A percentile compares a stretch with the other conserved stretches of the same genome.
These are phyloP conservation scores for Lotmaria passim DNA, from an alignment of 208 protist species.

Conservation along the genomic window DNA sequence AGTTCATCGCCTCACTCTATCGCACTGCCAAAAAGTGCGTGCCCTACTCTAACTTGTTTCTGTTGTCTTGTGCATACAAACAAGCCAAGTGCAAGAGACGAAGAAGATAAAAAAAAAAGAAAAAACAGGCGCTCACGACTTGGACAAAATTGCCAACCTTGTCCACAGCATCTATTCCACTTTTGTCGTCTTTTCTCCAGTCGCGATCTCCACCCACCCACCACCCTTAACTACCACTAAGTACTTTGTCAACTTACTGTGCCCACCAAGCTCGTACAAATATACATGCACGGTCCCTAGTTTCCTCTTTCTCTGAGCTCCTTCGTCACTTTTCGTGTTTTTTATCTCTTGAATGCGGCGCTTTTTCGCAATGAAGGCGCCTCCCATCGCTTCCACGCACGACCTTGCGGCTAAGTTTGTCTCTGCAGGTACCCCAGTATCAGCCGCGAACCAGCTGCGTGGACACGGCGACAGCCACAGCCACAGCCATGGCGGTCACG, in stretches of 20 bases:
- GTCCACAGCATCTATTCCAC: too few species aligned
- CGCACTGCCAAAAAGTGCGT: too few species aligned
- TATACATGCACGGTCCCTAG: neutral
- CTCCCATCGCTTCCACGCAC: neutral
- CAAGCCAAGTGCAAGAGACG: too few species aligned
- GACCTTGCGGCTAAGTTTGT: conserved; percentile 11
- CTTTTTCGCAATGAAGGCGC: conserved; percentile 28
- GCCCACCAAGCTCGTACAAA: neutral
- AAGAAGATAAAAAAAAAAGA: too few species aligned
- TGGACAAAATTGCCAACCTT: too few species aligned
- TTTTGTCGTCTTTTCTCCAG: too few species aligned
- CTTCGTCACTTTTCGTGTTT: neutral
- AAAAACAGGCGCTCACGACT: too few species aligned
- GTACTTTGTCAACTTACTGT: neutral
- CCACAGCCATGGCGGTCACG: conserved; percentile 48
- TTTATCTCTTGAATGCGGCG: conserved; percentile 42
- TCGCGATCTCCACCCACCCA: too few species aligned
- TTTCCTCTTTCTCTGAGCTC: neutral
- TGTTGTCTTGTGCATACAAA: too few species aligned
- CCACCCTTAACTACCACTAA: too few species aligned
- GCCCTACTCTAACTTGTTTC: too few species aligned
- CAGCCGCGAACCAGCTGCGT: conserved; percentile 15
- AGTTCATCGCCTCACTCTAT: too few species aligned
- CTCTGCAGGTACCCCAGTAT: neutral
- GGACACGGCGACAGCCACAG: conserved; percentile 38